phyloP scores from a whole-genome alignment of 1,284 basidiomycete genomes.

The Moesziomyces sp. region DNA sequence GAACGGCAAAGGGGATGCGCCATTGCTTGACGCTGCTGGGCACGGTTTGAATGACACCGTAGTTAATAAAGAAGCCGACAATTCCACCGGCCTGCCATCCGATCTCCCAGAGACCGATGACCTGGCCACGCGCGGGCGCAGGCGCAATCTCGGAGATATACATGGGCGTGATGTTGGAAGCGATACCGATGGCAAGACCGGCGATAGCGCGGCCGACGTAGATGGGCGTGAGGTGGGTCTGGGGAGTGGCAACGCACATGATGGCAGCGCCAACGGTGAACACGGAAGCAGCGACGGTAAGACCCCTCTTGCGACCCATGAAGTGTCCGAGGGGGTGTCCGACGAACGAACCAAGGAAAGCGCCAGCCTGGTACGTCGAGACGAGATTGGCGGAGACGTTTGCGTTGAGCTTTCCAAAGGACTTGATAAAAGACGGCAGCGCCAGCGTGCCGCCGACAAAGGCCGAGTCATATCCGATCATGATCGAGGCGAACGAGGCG shows the following conservation, averaged over 20 bases:
- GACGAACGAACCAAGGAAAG: conserved; percentile 55
- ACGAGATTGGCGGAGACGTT: conserved; percentile 70
- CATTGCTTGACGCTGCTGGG: conserved; percentile 6
- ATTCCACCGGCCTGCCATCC: conserved; percentile 7
- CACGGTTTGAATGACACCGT: conserved; percentile 4
- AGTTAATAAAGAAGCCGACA: conserved; percentile 9
- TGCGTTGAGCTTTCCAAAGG: conserved; percentile 68
- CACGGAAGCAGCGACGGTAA: conserved; percentile 47
- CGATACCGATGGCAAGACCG: conserved; percentile 6
- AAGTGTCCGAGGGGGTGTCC: conserved; percentile 43
- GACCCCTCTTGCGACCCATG: conserved; percentile 45
- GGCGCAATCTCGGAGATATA: conserved; percentile 12
- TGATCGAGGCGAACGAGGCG: conserved; percentile 70
- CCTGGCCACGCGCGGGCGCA: conserved; percentile 1
- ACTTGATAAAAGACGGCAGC: conserved; percentile 70
- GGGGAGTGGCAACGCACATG: conserved; percentile 42
- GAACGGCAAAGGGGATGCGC: conserved; percentile 6
- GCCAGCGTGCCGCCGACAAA: conserved; percentile 71
- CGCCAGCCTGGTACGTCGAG: conserved; percentile 71
- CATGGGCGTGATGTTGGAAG: not conserved
- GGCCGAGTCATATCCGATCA: conserved; percentile 71
- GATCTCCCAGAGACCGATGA: conserved; percentile 1
- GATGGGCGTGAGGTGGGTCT: conserved; percentile 49
- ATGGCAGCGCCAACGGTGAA: conserved; percentile 62
- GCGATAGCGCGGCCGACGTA: conserved; percentile 58